A percentile compares a stretch with the other conserved stretches of the same genome.
These are phyloP conservation scores for Naematelia aurantialba DNA, from an alignment of 768 basidiomycete genomes.

Conservation along the genomic window DNA sequence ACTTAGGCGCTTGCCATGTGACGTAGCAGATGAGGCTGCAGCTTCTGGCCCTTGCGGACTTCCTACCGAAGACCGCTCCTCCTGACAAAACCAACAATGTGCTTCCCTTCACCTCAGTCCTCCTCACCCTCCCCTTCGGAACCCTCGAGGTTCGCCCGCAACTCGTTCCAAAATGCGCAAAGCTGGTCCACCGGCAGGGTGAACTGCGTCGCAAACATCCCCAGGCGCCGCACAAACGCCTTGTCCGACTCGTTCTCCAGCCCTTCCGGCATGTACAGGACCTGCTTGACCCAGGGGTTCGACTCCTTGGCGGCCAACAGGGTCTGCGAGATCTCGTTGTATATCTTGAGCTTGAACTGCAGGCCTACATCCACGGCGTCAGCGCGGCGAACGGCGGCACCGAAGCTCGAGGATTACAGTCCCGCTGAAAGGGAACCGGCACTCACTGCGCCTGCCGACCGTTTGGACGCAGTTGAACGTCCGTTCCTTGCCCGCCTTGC, in stretches of 20 bases:
- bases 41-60: too few species aligned
- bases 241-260: conserved; percentile 40
- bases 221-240: conserved; percentile 32
- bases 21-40: too few species aligned
- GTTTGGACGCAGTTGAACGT: conserved; percentile 60
- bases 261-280: conserved; percentile 39
- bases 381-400: background rate
- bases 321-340: conserved; percentile 28
- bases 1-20: too few species aligned
- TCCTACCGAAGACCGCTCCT: too few species aligned
- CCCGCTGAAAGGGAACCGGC: too few species aligned
- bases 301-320: conserved; percentile 13
- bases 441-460: conserved; percentile 35
- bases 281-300: conserved; percentile 26
- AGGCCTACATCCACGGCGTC: conserved; percentile 22
- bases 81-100: too few species aligned
- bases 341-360: conserved; percentile 44
- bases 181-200: too few species aligned
- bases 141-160: too few species aligned
- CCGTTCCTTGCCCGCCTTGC: conserved; percentile 59
- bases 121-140: too few species aligned
- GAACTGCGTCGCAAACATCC: conserved; percentile 33
- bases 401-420: background rate
- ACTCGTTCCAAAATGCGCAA: too few species aligned
- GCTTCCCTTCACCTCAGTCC: too few species aligned